Evolutionary conservation across 805 yeast genomes (phyloP).

Genomic region (Saccharomycopsis sp.): DNA sequence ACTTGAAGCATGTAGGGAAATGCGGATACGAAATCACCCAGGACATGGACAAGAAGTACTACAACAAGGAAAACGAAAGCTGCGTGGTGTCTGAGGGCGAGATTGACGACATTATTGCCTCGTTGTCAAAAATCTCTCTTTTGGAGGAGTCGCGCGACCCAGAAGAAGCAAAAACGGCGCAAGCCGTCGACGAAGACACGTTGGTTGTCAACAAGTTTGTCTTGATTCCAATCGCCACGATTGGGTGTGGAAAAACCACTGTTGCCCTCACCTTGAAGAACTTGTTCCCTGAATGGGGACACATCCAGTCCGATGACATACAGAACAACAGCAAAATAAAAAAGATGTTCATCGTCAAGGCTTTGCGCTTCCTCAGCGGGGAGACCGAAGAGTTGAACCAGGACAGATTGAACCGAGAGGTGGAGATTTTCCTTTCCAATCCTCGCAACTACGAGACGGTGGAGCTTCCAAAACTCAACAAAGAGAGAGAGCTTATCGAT

Average conservation of each 20-base stretch:
- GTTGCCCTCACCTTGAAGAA: slow-evolving; percentile 51
- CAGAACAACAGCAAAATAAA: neutral
- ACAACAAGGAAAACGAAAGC: slow-evolving; percentile 25
- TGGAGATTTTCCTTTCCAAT: slow-evolving; percentile 2
- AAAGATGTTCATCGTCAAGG: neutral
- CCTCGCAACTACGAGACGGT: slow-evolving; percentile 10
- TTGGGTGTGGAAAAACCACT: slow-evolving; percentile 95
- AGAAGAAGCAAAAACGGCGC: neutral
- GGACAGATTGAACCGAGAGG: slow-evolving; percentile 8
- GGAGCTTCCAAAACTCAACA: slow-evolving; percentile 23
- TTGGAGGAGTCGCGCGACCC: neutral
- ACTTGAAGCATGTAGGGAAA: slow-evolving; percentile 46
- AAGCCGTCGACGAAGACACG: slow-evolving; percentile 14
- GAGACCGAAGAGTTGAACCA: slow-evolving; percentile 2
- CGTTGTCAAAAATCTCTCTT: slow-evolving; percentile 1
- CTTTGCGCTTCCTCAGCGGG: neutral
- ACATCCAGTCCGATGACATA: slow-evolving; percentile 76
- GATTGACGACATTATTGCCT: slow-evolving; percentile 10
- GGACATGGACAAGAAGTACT: slow-evolving; percentile 31
- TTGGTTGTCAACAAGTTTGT: slow-evolving; percentile 46
- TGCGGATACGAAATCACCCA: slow-evolving; percentile 53
- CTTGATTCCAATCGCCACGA: slow-evolving; percentile 77
- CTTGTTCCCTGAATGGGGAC: slow-evolving; percentile 59
- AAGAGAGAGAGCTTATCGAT: slow-evolving; percentile 14
- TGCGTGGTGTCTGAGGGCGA: slow-evolving; percentile 26